These are phyloP conservation scores for Spergularia azorica DNA, from an alignment of 179 eudicot species.

Conservation along the genomic window DNA sequence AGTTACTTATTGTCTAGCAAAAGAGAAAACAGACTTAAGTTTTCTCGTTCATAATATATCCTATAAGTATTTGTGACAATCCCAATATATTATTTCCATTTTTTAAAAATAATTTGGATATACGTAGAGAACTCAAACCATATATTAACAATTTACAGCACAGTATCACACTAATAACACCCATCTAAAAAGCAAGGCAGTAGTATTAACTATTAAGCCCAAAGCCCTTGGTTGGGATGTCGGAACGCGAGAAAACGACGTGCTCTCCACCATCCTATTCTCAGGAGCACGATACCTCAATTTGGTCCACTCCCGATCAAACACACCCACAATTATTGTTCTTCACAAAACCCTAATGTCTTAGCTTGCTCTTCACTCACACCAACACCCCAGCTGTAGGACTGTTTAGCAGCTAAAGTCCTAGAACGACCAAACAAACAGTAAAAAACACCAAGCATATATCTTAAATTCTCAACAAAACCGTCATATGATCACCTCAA, in stretches of 20 bases:
- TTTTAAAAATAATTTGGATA: no score
- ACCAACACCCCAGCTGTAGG: neutral
- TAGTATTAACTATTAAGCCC: no score
- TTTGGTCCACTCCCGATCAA: conserved; percentile 15
- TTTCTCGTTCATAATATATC: no score
- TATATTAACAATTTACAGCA: no score
- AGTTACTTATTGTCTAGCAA: no score
- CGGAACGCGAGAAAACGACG: conserved; percentile 30
- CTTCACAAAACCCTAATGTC: conserved; percentile 23
- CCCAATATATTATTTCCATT: no score
- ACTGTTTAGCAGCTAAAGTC: conserved; percentile 9
- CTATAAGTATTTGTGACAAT: no score
- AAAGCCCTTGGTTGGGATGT: conserved; percentile 28
- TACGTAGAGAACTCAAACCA: no score
- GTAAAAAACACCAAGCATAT: neutral
- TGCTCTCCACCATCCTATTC: conserved; percentile 29
- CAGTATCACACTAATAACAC: no score
- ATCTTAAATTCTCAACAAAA: neutral
- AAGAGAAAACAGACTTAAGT: no score
- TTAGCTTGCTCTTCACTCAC: neutral
- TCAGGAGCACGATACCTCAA: conserved; percentile 27
- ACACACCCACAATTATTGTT: neutral
- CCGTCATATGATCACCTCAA: conserved; percentile 15
- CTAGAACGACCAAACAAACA: neutral
- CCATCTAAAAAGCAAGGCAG: no score